Percentiles rank a stretch among this genome's conserved stretches.
Conservation (phyloP, 306 rosid genomes). For the Sphenostylis stenocarpa region DNA sequence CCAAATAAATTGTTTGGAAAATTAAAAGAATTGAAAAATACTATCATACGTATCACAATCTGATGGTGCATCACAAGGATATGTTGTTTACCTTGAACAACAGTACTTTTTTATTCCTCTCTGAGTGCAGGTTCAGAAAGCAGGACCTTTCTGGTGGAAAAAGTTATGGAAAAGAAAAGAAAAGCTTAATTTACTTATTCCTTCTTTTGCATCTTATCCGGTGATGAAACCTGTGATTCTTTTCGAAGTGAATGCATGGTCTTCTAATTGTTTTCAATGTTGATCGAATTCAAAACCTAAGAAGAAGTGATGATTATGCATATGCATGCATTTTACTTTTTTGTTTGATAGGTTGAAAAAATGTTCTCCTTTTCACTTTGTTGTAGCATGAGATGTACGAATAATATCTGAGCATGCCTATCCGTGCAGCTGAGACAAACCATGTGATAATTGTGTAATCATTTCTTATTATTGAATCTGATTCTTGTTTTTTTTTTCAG, state of each 20-base stretch:
- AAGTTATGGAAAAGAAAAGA: neutral
- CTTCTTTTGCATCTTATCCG: neutral
- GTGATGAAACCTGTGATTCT: neutral
- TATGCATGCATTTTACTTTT: neutral
- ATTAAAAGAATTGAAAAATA: neutral
- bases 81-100: neutral
- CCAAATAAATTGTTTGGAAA: neutral
- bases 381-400: neutral
- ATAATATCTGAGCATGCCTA: neutral
- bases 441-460: slow-evolving; percentile 9
- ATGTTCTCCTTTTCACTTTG: neutral
- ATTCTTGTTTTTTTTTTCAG: neutral
- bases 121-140: neutral
- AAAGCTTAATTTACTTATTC: neutral
- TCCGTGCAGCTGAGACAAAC: neutral
- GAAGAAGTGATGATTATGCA: neutral
- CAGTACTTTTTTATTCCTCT: neutral
- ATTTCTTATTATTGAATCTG: slow-evolving; percentile 5
- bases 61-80: neutral
- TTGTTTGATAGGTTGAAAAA: neutral
- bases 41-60: neutral
- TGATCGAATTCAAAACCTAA: neutral
- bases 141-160: slow-evolving; percentile 20
- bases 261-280: neutral
- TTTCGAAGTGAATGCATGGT: neutral